phyloP scores from a whole-genome alignment of 2,329 filamentous ascomycete genomes.

The Cladobotryum protrusum region DNA sequence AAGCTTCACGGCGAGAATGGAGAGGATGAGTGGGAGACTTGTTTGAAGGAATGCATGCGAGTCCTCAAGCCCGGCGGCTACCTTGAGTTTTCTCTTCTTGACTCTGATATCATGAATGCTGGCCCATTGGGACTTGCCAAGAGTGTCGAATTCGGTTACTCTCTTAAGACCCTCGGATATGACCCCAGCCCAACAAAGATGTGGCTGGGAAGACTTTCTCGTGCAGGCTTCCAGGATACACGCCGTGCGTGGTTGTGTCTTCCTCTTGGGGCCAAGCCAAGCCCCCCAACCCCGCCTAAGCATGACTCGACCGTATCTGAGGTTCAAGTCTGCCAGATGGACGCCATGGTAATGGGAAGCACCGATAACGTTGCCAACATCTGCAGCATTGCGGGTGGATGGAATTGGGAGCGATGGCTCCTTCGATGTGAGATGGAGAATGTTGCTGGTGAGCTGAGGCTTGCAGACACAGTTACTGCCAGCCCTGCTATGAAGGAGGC shows the following conservation, averaged over 20 bases:
- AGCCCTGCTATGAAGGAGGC: slow-evolving; percentile 49
- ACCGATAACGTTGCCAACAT: slow-evolving; percentile 68
- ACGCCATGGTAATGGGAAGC: slow-evolving; percentile 59
- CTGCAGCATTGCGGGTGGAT: slow-evolving; percentile 75
- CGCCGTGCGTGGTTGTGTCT: slow-evolving; percentile 85
- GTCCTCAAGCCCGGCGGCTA: slow-evolving; percentile 90
- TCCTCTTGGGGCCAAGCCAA: slow-evolving; percentile 60
- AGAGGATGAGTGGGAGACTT: slow-evolving; percentile 81
- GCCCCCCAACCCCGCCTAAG: slow-evolving; percentile 24
- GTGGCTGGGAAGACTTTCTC: slow-evolving; percentile 68
- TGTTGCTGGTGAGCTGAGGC: slow-evolving; percentile 57
- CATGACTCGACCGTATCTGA: slow-evolving; percentile 35
- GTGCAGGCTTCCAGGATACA: slow-evolving; percentile 71
- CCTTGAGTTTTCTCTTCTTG: slow-evolving; percentile 83
- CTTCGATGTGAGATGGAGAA: slow-evolving; percentile 81
- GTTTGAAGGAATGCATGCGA: slow-evolving; percentile 78
- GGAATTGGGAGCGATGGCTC: slow-evolving; percentile 96
- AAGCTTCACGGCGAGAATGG: slow-evolving; percentile 63
- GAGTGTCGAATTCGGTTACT: slow-evolving; percentile 86
- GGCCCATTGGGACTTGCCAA: slow-evolving; percentile 74
- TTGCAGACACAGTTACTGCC: slow-evolving; percentile 47
- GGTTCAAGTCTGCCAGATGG: slow-evolving; percentile 45
- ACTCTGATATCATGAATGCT: slow-evolving; percentile 82
- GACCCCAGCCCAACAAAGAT: slow-evolving; percentile 77
- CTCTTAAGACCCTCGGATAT: slow-evolving; percentile 82